These are phyloP conservation scores for Adenanthera pavonina DNA, from an alignment of 306 rosid genomes.

Conservation along the genomic window DNA sequence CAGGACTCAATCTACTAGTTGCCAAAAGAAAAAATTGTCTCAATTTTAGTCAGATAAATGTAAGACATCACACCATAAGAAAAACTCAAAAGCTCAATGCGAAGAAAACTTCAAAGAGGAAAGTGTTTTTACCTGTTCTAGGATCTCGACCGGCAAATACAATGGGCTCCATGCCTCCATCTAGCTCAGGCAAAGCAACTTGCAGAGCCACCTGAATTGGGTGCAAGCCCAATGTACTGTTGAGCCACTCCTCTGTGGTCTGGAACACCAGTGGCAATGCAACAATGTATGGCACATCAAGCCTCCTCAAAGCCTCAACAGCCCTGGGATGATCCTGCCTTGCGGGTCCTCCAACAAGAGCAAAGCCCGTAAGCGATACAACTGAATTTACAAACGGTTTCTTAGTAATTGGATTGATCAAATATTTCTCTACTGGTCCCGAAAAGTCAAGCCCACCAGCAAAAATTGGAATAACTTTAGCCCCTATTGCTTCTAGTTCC, in stretches of 20 bases:
- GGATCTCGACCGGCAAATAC: conserved; percentile 98
- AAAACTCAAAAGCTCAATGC: not conserved
- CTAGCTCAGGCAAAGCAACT: conserved; percentile 98
- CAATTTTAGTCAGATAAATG: conserved; percentile 8
- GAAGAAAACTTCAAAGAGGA: not conserved
- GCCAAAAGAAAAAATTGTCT: not conserved
- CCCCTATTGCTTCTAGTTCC: conserved; percentile 97
- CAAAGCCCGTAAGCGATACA: conserved; percentile 90
- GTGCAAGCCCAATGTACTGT: conserved; percentile 93
- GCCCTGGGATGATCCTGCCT: conserved; percentile 99
- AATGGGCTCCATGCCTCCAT: conserved; percentile 99
- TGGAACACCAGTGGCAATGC: conserved; percentile 98
- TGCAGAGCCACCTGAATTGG: conserved; percentile 99
- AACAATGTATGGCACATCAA: conserved; percentile 93
- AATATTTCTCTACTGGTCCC: conserved; percentile 89
- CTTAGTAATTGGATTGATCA: conserved; percentile 84
- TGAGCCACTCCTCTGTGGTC: conserved; percentile 98
- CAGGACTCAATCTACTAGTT: conserved; percentile 5
- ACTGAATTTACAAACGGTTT: conserved; percentile 79
- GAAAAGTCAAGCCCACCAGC: conserved; percentile 96
- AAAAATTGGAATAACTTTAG: conserved; percentile 90
- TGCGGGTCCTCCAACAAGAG: conserved; percentile 99
- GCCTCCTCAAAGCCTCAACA: conserved; percentile 80
- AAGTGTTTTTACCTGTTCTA: conserved; percentile 62
- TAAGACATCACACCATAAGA: not conserved